These are phyloP conservation scores for Tieghemiomyces parasiticus DNA, from an alignment of 192 early-diverging fungal genomes.

Conservation along the genomic window DNA sequence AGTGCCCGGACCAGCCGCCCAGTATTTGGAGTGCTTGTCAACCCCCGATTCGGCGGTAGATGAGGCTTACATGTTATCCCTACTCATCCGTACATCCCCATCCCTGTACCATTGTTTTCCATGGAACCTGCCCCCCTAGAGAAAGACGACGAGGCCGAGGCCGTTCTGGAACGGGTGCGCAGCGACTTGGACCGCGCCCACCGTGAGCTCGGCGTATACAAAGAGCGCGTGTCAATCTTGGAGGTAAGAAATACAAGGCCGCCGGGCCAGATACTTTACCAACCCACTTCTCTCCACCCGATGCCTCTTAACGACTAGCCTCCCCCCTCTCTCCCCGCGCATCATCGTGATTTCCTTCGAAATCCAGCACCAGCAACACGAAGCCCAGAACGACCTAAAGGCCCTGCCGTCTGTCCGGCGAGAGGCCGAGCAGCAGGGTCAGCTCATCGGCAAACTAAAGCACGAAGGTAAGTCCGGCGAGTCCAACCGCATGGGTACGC, in stretches of 20 bases:
- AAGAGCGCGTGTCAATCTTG: slow-evolving; percentile 15
- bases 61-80: not conserved
- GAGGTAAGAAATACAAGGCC: slow-evolving; percentile 40
- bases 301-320: slow-evolving; percentile 19
- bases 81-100: not conserved
- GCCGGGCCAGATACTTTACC: slow-evolving; percentile 29
- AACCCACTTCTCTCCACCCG: slow-evolving; percentile 15
- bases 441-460: slow-evolving; percentile 59
- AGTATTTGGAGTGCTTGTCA: not conserved
- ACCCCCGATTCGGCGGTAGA: not conserved
- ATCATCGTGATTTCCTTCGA: slow-evolving; percentile 30
- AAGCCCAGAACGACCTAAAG: slow-evolving; percentile 11
- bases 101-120: not conserved
- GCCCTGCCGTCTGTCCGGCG: slow-evolving; percentile 13
- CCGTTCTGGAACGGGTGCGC: slow-evolving; percentile 31
- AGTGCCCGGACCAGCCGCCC: slow-evolving; percentile 4
- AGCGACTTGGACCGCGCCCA: slow-evolving; percentile 25
- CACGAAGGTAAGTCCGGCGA: slow-evolving; percentile 60
- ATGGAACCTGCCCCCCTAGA: slow-evolving; percentile 3
- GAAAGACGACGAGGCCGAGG: slow-evolving; percentile 43
- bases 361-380: slow-evolving; percentile 31
- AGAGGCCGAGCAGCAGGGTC: slow-evolving; percentile 54
- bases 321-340: slow-evolving; percentile 39
- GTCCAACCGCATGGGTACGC: no score
- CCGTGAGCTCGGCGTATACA: not conserved